phyloP scores from a whole-genome alignment of 2,329 filamentous ascomycete genomes.

The Ceratocystis diversiconidia region DNA sequence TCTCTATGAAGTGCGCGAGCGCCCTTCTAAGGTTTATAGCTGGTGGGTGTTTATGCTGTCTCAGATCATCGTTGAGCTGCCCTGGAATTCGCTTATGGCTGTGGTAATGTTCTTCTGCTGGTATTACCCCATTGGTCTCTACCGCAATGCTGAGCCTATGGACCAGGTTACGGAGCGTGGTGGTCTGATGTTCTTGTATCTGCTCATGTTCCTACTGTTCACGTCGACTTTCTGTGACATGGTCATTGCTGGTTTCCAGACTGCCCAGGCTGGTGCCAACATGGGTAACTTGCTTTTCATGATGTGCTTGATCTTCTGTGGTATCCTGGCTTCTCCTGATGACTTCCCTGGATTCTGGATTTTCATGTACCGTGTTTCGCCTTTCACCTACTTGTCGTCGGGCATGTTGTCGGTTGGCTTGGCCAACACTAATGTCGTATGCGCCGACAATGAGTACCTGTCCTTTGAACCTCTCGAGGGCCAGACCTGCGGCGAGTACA shows the following conservation, averaged over 20 bases:
- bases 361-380: slow-evolving; percentile 71
- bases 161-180: slow-evolving; percentile 53
- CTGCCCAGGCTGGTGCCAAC: slow-evolving; percentile 61
- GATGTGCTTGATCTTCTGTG: slow-evolving; percentile 59
- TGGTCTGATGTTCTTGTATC: slow-evolving; percentile 63
- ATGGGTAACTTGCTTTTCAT: slow-evolving; percentile 63
- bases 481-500: slow-evolving; percentile 47
- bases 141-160: slow-evolving; percentile 50
- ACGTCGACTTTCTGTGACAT: slow-evolving; percentile 69
- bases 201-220: slow-evolving; percentile 64
- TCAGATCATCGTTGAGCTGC: slow-evolving; percentile 71
- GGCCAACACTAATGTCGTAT: slow-evolving; percentile 50
- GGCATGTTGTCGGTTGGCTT: slow-evolving; percentile 58
- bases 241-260: slow-evolving; percentile 60
- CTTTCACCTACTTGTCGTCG: slow-evolving; percentile 67
- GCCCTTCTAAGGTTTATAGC: slow-evolving; percentile 69
- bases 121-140: slow-evolving; percentile 76
- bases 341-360: slow-evolving; percentile 63
- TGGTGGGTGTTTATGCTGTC: slow-evolving; percentile 78
- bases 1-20: slow-evolving; percentile 72
- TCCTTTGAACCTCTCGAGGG: slow-evolving; percentile 46
- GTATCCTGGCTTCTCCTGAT: slow-evolving; percentile 52
- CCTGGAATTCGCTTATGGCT: slow-evolving; percentile 66
- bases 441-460: slow-evolving; percentile 55
- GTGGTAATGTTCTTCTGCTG: slow-evolving; percentile 66